Percentiles rank a stretch among this genome's conserved stretches.
Conservation (phyloP, 768 basidiomycete species). For the Agrocybe chaxingu region DNA sequence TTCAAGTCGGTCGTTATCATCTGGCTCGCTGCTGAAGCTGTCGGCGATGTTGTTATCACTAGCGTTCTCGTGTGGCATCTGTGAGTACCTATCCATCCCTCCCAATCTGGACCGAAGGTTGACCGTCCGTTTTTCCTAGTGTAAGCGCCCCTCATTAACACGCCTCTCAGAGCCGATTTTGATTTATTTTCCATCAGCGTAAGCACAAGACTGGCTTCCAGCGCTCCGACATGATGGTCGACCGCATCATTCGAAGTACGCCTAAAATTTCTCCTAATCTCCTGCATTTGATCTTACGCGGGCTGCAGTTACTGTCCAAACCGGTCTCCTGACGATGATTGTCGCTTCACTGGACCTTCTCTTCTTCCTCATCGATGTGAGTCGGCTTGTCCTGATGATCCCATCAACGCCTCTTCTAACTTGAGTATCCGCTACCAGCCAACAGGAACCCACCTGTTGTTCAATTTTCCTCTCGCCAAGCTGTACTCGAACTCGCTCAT, state of each 20-base stretch:
- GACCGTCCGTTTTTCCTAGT: background rate
- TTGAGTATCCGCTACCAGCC: constrained; percentile 1
- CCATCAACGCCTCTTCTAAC: too few relatives aligned
- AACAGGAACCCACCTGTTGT: constrained; percentile 14
- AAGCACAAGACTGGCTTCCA: constrained; percentile 40
- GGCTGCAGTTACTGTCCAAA: constrained; percentile 33
- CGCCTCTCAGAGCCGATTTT: background rate
- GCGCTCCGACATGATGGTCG: constrained; percentile 36
- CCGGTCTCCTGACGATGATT: constrained; percentile 31
- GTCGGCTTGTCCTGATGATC: background rate
- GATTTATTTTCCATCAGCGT: constrained; percentile 19
- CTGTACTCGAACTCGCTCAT: constrained; percentile 19
- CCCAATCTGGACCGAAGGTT: background rate
- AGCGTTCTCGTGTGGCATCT: constrained; percentile 39
- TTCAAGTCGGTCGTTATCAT: constrained; percentile 28
- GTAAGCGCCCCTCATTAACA: constrained; percentile 1
- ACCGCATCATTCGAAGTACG: constrained; percentile 39
- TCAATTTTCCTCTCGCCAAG: constrained; percentile 19
- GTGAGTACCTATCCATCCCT: constrained; percentile 19
- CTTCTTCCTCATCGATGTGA: constrained; percentile 27
- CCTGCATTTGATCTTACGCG: background rate
- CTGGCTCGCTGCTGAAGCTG: constrained; percentile 40
- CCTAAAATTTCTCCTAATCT: background rate
- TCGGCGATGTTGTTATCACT: constrained; percentile 42
- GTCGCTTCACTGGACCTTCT: constrained; percentile 31